Base-by-base conservation (phyloP, 768 basidiomycete genomes). In the Mycena chlorophos region DNA sequence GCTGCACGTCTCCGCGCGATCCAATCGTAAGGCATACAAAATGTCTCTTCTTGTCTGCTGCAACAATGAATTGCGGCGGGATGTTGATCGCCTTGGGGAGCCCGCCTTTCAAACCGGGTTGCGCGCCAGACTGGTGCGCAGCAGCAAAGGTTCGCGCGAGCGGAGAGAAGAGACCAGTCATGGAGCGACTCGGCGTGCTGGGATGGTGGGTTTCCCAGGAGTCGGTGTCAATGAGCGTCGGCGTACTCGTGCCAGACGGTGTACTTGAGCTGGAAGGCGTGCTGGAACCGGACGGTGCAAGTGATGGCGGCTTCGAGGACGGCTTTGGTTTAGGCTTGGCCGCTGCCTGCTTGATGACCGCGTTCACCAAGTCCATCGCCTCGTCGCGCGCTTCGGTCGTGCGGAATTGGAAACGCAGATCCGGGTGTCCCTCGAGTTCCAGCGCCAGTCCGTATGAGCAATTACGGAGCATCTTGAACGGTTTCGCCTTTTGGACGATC, bases 1-100 rank as follows among this genome's bases (percentile, higher is more conserved):
- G 84, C 57, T 86, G 84, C 3, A 86, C 83, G 61, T 86, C 83
- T 4, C 83, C 84, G 65, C 86, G 71, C 14, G 82, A 84, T 17
- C 86, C 86, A 51, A 87, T 88, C 3, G 84, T 85, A 42, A 88
- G 66, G 64, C 81, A 82, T 3, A 82, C 77, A 65, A 87, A 87
- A 62, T 85, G 85, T 40, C 77, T 71, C 14, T 76, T 65, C 5
- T 70, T 66, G 43, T n/a, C 66, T 49, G 10, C 51, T 64, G 14
- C n/a, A n/a, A 67, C 53, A 12, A 79, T 61, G 14, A 71, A 58
- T 22, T 69, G 69, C 8, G 62, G 60, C 1, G 78, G 79, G n/a
- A 80, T 54, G 61, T 80, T 83, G 57, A 83, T 75, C 17, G 73
- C 72, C 64, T 77, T 81, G 12, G 82, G 79, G 5, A 82, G 51